These are phyloP conservation scores for Leptographium radiaticola DNA, from an alignment of 2,329 filamentous ascomycete genomes.

Conservation along the genomic window DNA sequence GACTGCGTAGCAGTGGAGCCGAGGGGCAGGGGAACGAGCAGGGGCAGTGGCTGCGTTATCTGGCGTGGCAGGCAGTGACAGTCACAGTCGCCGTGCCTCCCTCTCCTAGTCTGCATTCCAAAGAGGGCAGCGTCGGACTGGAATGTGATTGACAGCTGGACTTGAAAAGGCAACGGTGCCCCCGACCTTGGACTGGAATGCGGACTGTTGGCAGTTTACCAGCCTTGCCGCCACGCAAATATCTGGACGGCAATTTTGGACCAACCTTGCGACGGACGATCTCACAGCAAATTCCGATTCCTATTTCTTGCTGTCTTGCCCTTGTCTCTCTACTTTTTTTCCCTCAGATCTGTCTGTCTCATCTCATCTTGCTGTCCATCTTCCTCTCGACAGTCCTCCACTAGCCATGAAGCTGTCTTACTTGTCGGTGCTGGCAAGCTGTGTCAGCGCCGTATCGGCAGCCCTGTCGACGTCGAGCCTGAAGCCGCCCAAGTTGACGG, in stretches of 20 bases:
- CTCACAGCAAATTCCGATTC: too few relatives aligned
- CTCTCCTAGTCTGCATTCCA: not conserved
- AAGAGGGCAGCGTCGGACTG: not conserved
- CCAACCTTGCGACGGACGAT: too few relatives aligned
- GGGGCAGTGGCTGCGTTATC: too few relatives aligned
- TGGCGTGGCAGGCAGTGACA: too few relatives aligned
- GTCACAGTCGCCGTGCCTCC: too few relatives aligned
- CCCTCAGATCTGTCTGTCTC: not conserved
- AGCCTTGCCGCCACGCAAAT: not conserved
- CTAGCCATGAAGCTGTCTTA: conserved; percentile 1
- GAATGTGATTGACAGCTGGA: not conserved
- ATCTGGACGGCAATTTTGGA: too few relatives aligned
- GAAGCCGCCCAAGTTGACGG: conserved; percentile 1
- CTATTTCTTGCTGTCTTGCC: not conserved
- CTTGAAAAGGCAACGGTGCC: not conserved
- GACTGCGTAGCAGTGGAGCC: too few relatives aligned
- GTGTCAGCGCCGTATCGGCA: not conserved
- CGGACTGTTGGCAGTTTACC: not conserved
- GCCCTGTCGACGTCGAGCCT: not conserved
- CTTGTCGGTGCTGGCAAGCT: not conserved
- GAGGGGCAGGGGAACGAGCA: too few relatives aligned
- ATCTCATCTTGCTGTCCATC: not conserved
- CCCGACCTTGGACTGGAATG: not conserved
- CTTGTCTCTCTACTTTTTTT: too few relatives aligned
- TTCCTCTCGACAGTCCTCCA: too few relatives aligned